Evolutionary conservation across 2,329 filamentous ascomycete genomes (phyloP).

Genomic region (Graphilbum ipis-grandicollis): DNA sequence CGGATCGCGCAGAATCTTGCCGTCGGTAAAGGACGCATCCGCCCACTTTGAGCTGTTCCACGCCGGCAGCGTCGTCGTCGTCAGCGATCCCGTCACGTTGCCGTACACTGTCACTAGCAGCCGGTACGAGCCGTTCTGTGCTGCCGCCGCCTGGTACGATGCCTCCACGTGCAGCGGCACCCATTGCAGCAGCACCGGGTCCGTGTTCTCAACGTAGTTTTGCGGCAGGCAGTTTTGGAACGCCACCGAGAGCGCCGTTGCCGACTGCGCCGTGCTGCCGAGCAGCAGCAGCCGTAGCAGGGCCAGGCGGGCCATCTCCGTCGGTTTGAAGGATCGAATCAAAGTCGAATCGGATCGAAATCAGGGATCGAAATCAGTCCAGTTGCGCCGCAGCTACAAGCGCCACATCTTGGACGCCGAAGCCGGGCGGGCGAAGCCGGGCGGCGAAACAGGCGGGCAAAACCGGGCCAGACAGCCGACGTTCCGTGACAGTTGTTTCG

Average conservation of each 20-base stretch:
- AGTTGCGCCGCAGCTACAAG: background rate
- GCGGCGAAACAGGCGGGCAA: too few species aligned
- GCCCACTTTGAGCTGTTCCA: constrained; percentile 42
- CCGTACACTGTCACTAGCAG: constrained; percentile 73
- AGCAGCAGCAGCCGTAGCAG: constrained; percentile 22
- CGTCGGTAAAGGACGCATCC: constrained; percentile 39
- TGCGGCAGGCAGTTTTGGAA: constrained; percentile 72
- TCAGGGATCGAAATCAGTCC: too few species aligned
- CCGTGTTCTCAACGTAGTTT: constrained; percentile 24
- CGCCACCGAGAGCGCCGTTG: constrained; percentile 47
- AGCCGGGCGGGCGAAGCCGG: too few species aligned
- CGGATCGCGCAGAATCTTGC: constrained; percentile 60
- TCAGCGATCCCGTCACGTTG: constrained; percentile 66
- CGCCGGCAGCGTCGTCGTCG: constrained; percentile 38
- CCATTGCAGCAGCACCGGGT: constrained; percentile 57
- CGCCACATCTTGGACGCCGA: constrained; percentile 3
- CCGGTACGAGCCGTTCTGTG: constrained; percentile 33
- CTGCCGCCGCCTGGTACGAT: constrained; percentile 29
- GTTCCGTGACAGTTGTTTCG: too few species aligned
- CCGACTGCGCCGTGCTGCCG: constrained; percentile 22
- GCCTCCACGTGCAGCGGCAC: constrained; percentile 59
- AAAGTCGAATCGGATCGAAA: too few species aligned
- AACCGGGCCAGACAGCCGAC: too few species aligned
- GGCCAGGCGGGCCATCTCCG: constrained; percentile 4
- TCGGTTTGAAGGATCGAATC: too few species aligned